A percentile compares a stretch with the other conserved stretches of the same genome.
phyloP scores from a whole-genome alignment of 768 basidiomycete species.

The Serendipita sp. region DNA sequence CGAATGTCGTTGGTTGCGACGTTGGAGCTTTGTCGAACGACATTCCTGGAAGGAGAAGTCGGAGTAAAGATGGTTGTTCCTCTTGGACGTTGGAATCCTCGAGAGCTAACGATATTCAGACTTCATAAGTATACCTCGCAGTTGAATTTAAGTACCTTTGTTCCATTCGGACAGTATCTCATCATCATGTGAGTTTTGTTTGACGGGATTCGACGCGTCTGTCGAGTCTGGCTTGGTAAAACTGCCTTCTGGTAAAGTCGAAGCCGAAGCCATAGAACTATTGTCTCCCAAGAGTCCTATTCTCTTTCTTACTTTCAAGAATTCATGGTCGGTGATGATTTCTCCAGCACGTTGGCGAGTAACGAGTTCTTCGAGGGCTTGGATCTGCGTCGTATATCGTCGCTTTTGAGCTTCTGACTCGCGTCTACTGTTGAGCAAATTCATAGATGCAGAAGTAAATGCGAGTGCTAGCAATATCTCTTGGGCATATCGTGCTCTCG shows the following conservation, averaged over 20 bases:
- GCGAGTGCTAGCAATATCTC: not conserved
- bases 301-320: not conserved
- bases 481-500: not conserved
- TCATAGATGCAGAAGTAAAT: not conserved
- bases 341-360: not conserved
- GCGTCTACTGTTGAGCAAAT: not conserved
- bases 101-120: not conserved
- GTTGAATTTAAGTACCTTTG: not conserved
- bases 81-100: not conserved
- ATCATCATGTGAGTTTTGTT: not conserved
- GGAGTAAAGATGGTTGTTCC: not conserved
- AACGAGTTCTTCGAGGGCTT: not conserved
- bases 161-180: not conserved
- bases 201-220: not conserved
- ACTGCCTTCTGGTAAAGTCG: not conserved
- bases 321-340: not conserved
- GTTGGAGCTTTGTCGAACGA: not conserved
- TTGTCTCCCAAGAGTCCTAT: not conserved
- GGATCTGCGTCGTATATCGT: not conserved
- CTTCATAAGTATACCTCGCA: no score
- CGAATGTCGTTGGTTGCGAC: not conserved
- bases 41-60: not conserved
- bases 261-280: not conserved
- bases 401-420: not conserved
- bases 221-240: not conserved